Evolutionary conservation across 2,329 filamentous ascomycete species (phyloP), one percentile per base, ranked within the genome.

Genomic region (Paecilomyces dactylethromorphus): DNA sequence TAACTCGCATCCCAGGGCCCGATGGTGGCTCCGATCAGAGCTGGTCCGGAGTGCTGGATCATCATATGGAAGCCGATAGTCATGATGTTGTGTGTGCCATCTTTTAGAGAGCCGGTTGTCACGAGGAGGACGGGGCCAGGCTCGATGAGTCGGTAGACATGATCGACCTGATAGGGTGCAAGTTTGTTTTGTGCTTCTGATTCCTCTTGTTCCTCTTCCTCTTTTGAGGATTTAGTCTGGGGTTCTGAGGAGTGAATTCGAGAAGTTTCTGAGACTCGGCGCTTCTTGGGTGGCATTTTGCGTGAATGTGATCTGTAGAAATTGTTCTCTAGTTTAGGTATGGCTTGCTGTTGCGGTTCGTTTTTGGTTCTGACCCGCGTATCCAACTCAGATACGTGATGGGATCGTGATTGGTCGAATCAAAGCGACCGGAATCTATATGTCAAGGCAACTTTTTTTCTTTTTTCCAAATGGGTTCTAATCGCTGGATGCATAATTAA

Each of bases 21-120:
- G 11, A 74, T 64, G 32, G 61, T 67, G 35, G 70, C 66, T 35
- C 68, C 71, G 32, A 74, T 63, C 7, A 74, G 65, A 24, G 69
- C 66, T 1, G 72, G 72, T 15, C 64, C 65, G 54, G 71, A 69
- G 61, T 74, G 71, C 60, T 72, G 71, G 58, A 74, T 65, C 60
- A 74, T 68, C 71, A 74, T 74, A 62, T 74, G 72, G 64, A 74
- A 74, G 55, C 71, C 72, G 56, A 74, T 67, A 8, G 72, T 74
- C 71, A 74, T 74, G 56, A 74, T 60, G 49, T 74, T 74, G 64
- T 74, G 71, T 7, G 70, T 70, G 31, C 56, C 59, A 31, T 70
- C 64, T n/a, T 64, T 60, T 8, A 71, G 62, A 55, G 66, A 67
- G 15, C 71, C 70, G 67, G 71, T 73, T 29, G 70, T 69, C 51